Evolutionary conservation across 345 rosid species (phyloP), one percentile per base, ranked within the genome.

Genomic region (Clarkia xantiana): DNA sequence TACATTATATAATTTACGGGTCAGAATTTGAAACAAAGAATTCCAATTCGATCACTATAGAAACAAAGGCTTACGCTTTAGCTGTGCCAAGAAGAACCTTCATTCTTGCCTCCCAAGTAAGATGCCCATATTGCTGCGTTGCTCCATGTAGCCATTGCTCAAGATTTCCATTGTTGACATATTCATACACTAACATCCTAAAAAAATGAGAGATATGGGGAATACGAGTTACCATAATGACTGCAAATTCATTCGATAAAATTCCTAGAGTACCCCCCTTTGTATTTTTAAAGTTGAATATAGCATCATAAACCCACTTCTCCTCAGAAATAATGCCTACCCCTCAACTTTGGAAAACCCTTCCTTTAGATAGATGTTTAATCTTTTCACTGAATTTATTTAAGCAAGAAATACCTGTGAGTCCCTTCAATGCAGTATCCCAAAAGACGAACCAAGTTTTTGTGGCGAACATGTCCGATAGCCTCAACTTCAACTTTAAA

Each of bases 91-190:
- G 68, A 14, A 72, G 73, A 56, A 72, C 66, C 49, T 72, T 72
- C 65, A 62, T 65, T 18, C 77, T 70, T 44, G 77, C 77, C 53
- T 72, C 77, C 77, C 77, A 72, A 45, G 74, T 68, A 46, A 72
- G 77, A 54, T 65, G 63, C 34, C 77, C 77, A 42, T 68, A 69
- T 41, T 72, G 74, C 25, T 65, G 68, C 77, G 65, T 72, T 45
- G 71, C 77, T 49, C 77, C 77, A 72, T 72, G 77, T 25, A 72
- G 77, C 77, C 77, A 72, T 52, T 72, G 77, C 53, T 72, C 77
- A 58, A 72, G 63, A 57, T 72, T 72, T 16, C 77, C 77, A 41
- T 65, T 72, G 59, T 65, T 68, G 46, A 72, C 73, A 62, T 65
- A 68, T 58, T 72, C 77, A 50, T 72, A 72, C 11, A 72, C 71